Evolutionary conservation across 306 rosid species (phyloP).

Genomic region (Carpinus fangiana): DNA sequence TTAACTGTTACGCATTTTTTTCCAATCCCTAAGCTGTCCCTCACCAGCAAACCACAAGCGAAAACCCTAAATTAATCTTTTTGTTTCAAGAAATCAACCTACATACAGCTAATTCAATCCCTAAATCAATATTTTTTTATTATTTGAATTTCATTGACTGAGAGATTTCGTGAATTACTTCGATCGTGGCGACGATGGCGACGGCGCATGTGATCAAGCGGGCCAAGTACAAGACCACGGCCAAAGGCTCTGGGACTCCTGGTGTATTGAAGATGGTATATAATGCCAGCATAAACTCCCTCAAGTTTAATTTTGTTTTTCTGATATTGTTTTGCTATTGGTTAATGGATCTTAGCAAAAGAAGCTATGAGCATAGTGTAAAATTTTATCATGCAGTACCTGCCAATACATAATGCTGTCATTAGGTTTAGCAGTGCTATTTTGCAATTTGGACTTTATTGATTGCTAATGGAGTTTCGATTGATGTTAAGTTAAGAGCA

Average conservation of each 20-base stretch:
- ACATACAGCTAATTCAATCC: background rate
- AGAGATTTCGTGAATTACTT: background rate
- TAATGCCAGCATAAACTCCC: background rate
- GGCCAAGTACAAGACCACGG: slow-evolving; percentile 70
- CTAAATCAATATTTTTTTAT: background rate
- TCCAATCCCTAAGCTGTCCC: background rate
- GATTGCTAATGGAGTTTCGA: background rate
- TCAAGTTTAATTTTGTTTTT: background rate
- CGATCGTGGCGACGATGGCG: slow-evolving; percentile 47
- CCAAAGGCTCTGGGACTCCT: slow-evolving; percentile 79
- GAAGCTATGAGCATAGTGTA: background rate
- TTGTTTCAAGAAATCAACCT: background rate
- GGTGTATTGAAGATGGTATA: slow-evolving; percentile 81
- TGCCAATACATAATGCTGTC: background rate
- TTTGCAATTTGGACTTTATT: background rate
- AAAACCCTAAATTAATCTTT: background rate
- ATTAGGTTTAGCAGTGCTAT: background rate
- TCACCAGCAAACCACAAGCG: background rate
- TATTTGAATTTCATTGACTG: background rate
- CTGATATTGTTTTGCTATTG: background rate
- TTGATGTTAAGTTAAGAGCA: background rate
- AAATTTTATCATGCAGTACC: background rate
- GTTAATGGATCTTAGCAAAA: background rate
- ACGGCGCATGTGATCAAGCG: slow-evolving; percentile 59
- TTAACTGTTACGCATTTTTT: background rate